Evolutionary conservation across 1,139 yeast species (phyloP).

Genomic region (Candida anutae): DNA sequence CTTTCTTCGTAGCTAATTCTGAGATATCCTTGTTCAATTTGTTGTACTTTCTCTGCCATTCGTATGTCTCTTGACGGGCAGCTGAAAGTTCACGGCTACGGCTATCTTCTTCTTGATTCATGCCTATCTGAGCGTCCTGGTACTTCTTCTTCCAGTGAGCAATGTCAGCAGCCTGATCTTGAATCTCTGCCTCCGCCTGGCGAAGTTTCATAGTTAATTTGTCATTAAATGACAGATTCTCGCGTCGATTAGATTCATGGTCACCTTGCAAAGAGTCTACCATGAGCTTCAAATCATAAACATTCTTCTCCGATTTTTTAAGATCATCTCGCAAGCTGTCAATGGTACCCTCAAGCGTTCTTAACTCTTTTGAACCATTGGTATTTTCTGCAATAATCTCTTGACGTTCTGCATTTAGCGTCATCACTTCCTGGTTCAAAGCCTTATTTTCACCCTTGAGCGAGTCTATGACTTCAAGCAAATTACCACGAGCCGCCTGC

Average conservation of each 20-base stretch:
- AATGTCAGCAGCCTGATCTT: slow-evolving; percentile 1
- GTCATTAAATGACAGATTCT: slow-evolving; percentile 6
- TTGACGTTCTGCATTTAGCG: too few species aligned
- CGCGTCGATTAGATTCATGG: neutral
- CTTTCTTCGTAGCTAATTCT: neutral
- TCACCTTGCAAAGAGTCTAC: neutral
- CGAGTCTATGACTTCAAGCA: neutral
- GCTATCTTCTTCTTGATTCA: slow-evolving; percentile 1
- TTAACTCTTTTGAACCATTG: neutral
- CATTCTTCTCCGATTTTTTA: neutral
- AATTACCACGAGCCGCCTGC: neutral
- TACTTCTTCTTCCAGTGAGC: slow-evolving; percentile 5
- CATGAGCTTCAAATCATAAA: neutral
- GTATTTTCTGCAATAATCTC: neutral
- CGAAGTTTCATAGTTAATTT: slow-evolving; percentile 3
- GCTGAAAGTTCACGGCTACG: neutral
- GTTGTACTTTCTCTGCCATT: slow-evolving; percentile 1
- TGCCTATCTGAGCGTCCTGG: slow-evolving; percentile 3
- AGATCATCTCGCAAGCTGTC: neutral
- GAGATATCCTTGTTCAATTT: slow-evolving; percentile 1
- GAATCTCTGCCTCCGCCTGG: slow-evolving; percentile 2
- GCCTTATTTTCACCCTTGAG: neutral
- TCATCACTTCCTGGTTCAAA: neutral
- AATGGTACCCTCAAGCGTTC: neutral
- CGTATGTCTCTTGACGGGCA: slow-evolving; percentile 1